Conservation (phyloP, 2,329 filamentous ascomycete species). For the Aspergillus pseudoviridinutans region DNA sequence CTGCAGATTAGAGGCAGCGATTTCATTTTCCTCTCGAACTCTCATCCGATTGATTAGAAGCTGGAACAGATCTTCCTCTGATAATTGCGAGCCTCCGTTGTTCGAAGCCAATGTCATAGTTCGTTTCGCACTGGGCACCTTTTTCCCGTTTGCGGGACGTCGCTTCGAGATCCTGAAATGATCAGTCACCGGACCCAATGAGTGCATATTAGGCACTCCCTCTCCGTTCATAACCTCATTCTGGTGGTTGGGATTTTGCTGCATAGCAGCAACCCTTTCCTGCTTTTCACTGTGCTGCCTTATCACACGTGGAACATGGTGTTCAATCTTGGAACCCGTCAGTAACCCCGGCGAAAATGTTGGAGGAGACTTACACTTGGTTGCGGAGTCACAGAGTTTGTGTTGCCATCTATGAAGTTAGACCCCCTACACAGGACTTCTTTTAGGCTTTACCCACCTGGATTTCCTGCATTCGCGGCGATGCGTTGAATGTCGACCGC, state of each 20-base stretch:
- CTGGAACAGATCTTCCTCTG: constrained; percentile 35
- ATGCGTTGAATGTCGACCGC: neutral
- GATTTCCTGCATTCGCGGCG: neutral
- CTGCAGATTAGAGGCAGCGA: constrained; percentile 15
- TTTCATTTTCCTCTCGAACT: constrained; percentile 32
- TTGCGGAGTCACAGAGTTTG: neutral
- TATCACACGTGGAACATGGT: neutral
- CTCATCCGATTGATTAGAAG: constrained; percentile 32
- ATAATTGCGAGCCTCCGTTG: constrained; percentile 11
- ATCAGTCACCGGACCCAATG: neutral
- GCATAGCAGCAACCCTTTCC: neutral
- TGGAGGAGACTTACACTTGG: neutral
- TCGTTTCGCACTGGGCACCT: neutral
- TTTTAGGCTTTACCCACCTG: neutral
- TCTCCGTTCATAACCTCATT: neutral
- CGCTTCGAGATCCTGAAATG: constrained; percentile 15
- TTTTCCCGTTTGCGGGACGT: constrained; percentile 8
- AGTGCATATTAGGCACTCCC: neutral
- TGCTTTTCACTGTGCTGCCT: neutral
- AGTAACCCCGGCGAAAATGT: neutral
- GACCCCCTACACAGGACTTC: neutral
- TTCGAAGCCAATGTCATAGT: neutral
- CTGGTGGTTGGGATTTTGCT: neutral
- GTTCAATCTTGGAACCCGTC: neutral
- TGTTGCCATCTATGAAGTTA: neutral